Evolutionary conservation across 2,329 filamentous ascomycete species (phyloP), one percentile per base, ranked within the genome.

Genomic region (Penicillium rolfsii): DNA sequence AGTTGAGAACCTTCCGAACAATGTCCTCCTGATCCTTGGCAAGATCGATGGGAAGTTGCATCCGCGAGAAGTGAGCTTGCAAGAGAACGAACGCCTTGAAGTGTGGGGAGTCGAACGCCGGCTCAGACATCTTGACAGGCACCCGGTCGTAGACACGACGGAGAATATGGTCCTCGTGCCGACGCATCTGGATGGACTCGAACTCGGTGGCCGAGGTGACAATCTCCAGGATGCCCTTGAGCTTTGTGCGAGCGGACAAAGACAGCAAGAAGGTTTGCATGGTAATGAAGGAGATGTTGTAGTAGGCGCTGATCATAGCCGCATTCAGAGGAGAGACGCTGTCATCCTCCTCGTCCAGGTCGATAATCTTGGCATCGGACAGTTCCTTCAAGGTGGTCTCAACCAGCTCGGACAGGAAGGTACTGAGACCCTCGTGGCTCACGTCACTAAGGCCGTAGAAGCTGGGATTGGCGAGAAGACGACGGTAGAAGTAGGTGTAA

Each of bases 251-350:
- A 45, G 88, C 88, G 58, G 87, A 93, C 50, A 99, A 84, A 14
- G 95, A 99, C 58, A 99, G 83, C 55, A 99, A 83, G 83, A 99
- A 94, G 0, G 95, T 99, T 80, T 99, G 94, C 93, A 99, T 99
- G 2, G 95, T 99, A 76, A 97, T 91, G 80, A 97, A 98, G 5
- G 94, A 97, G 73, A 99, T 97, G 78, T 97, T 98, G 84, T 99
- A 99, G 83, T 99, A 98, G 1, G 95, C 93, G 9, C 91, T 93
- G 73, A 99, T 98, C 91, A 97, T 97, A 67, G 95, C 95, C 2
- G 94, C 91, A 76, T 99, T 98, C 70, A 97, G 86, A 14, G 95
- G 93, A 19, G 90, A 86, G 48, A 98, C 89, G 0, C 88, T 89
- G 70, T 96, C 94, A 73, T 98, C 94, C 53, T 96, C 93, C 73